Percentiles rank a stretch among this genome's conserved stretches.
These are phyloP conservation scores for Hanseniaspora occidentalis DNA, from an alignment of 805 yeast genomes.

Conservation along the genomic window DNA sequence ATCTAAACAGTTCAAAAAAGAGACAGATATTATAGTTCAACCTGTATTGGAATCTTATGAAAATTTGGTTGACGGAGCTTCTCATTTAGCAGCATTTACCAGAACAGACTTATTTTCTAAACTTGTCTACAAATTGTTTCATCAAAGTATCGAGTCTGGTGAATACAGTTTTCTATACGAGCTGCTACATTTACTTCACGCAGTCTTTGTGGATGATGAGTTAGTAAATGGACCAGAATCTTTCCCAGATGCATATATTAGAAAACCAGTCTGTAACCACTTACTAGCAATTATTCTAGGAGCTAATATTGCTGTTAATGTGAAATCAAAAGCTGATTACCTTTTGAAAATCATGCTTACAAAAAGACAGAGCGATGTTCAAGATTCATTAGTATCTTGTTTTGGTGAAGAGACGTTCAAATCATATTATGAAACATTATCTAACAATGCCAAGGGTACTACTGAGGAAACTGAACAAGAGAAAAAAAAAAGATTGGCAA, in stretches of 20 bases:
- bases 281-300: conserved; percentile 37
- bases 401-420: conserved; percentile 46
- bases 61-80: conserved; percentile 23
- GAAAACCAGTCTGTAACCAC: conserved; percentile 39
- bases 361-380: conserved; percentile 34
- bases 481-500: conserved; percentile 42
- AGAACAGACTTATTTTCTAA: conserved; percentile 43
- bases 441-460: conserved; percentile 31
- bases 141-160: conserved; percentile 35
- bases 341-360: conserved; percentile 33
- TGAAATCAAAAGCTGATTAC: conserved; percentile 43
- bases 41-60: conserved; percentile 31
- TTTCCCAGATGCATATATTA: conserved; percentile 33
- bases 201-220: conserved; percentile 42
- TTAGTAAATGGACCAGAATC: conserved; percentile 27
- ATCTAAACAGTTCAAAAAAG: conserved; percentile 22
- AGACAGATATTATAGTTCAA: conserved; percentile 32
- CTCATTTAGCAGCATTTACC: conserved; percentile 36
- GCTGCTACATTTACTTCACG: conserved; percentile 59
- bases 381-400: conserved; percentile 39
- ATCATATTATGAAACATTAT: conserved; percentile 28
- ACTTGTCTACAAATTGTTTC: conserved; percentile 44
- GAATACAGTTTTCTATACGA: conserved; percentile 46
- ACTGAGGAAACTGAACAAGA: conserved; percentile 36
- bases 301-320: conserved; percentile 33